Base-by-base conservation (phyloP, 352 stramenopile genomes). In the Globisporangium abappressorium region DNA sequence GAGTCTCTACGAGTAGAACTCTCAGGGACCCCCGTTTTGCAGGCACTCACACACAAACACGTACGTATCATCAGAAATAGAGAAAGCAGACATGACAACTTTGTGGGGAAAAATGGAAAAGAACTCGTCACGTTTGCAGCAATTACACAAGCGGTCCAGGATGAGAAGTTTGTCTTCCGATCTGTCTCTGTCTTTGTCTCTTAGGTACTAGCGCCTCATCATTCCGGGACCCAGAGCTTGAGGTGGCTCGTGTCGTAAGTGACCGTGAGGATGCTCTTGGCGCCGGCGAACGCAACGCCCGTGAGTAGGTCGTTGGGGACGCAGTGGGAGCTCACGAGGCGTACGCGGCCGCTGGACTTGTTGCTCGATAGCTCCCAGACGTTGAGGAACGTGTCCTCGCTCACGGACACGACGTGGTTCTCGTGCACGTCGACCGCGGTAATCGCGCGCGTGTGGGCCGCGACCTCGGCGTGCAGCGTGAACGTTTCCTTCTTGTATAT, bases 351-450 rank as follows among this genome's bases (percentile, higher is more conserved):
- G 26, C 51, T 57, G 1, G 43, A 55, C 33, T 72, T 77, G 53
- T 24, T 71, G 22, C 64, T 75, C 2, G 59, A 58, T 18, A 89
- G 65, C 58, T 92, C 83, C 84, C 85, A 94, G 55, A 93, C 79
- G 64, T 95, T 92, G 56, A 93, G 57, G 70, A 89, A 95, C 12
- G 81, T 92, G 67, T 95, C 81, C 63, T 94, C 84, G 9, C 84
- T 80, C 43, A 93, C 84, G 0, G 82, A 88, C 57, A 80, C 84
- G 51, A 89, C 64, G 56, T 77, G 71, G 49, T 80, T 71, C 30
- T 86, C 84, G 47, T 72, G 70, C 30, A 75, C 68, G 56, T 90
- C 85, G 24, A 94, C 57, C 11, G 80, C 85, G 1, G 82, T 92
- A 71, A 93, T 79, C 1, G 82, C 82, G 2, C 87, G 84, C 8